phyloP scores from a whole-genome alignment of 805 yeast genomes.

The Metschnikowia matae region DNA sequence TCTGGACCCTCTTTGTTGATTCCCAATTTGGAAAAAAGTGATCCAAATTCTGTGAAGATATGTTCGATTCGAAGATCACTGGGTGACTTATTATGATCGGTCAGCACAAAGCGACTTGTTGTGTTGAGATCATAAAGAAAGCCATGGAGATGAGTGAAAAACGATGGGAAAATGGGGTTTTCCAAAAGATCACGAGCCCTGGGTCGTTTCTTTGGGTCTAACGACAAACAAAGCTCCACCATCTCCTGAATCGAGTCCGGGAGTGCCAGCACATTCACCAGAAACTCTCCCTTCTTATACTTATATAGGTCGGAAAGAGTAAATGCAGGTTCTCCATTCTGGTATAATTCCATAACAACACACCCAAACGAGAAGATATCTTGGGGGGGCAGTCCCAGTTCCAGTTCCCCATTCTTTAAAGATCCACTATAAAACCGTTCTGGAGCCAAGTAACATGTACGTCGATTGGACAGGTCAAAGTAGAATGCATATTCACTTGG shows the following conservation, averaged over 20 bases:
- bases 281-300: conserved; percentile 65
- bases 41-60: conserved; percentile 56
- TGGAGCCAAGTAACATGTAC: conserved; percentile 91
- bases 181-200: conserved; percentile 53
- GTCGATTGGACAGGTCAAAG: conserved; percentile 84
- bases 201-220: conserved; percentile 59
- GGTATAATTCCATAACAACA: conserved; percentile 81
- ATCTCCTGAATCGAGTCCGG: conserved; percentile 51
- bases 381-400: conserved; percentile 53
- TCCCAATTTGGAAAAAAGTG: conserved; percentile 27
- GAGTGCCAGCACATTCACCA: conserved; percentile 59
- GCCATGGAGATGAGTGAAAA: conserved; percentile 45
- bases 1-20: conserved; percentile 6
- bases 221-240: conserved; percentile 57
- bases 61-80: conserved; percentile 51
- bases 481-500: conserved; percentile 90
- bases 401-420: background rate
- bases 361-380: conserved; percentile 85
- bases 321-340: conserved; percentile 84
- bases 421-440: conserved; percentile 62
- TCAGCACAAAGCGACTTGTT: conserved; percentile 14
- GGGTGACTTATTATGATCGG: conserved; percentile 21
- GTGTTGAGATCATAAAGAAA: conserved; percentile 49
- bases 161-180: conserved; percentile 56
- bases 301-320: conserved; percentile 83